phyloP scores from a whole-genome alignment of 257 asterid species.

The Ocimum tenuiflorum region DNA sequence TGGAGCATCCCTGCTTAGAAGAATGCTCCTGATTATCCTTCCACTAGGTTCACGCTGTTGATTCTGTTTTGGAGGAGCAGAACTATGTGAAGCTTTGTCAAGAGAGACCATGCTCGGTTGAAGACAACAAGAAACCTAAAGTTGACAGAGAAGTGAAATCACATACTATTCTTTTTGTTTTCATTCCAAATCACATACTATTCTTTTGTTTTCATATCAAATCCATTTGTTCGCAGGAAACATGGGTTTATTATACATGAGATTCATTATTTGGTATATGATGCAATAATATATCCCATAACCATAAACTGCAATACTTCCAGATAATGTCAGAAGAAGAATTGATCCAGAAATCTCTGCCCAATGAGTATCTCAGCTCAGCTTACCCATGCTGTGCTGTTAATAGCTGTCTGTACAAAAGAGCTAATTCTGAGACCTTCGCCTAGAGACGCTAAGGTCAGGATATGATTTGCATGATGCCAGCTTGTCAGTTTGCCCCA shows the following conservation, averaged over 20 bases:
- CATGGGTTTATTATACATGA: background rate
- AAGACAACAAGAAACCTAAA: conserved; percentile 36
- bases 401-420: no score
- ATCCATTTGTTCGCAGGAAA: background rate
- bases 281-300: background rate
- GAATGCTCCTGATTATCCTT: conserved; percentile 69
- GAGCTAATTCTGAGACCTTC: background rate
- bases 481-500: background rate
- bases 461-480: background rate
- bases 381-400: background rate
- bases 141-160: conserved; percentile 7
- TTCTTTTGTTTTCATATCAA: background rate
- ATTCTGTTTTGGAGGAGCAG: conserved; percentile 41
- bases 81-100: conserved; percentile 34
- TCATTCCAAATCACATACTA: no score
- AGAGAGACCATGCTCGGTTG: conserved; percentile 40
- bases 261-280: background rate
- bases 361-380: background rate
- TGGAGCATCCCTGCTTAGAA: conserved; percentile 51
- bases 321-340: background rate
- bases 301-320: background rate
- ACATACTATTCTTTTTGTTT: no score
- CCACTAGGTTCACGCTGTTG: conserved; percentile 78
- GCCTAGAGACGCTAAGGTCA: background rate
- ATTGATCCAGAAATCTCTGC: background rate